A percentile compares a stretch with the other conserved stretches of the same genome.
These are phyloP conservation scores for Piper longum DNA, from an alignment of 164 flowering plant species.

Conservation along the genomic window DNA sequence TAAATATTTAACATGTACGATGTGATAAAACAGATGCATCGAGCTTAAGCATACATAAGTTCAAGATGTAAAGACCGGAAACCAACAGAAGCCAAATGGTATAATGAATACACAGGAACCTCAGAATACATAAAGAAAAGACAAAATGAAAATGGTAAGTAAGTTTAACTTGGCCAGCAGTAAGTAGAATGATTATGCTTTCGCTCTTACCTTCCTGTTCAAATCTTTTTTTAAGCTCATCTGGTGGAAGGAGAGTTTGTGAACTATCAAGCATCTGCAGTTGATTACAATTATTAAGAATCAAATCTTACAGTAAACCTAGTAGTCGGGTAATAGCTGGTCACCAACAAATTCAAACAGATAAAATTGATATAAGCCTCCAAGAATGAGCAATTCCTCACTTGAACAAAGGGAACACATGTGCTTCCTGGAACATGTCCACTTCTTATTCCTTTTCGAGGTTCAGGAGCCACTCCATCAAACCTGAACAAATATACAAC, in stretches of 20 bases:
- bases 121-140: too few species aligned
- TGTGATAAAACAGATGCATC: too few species aligned
- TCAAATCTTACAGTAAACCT: neutral
- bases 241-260: slow-evolving; percentile 61
- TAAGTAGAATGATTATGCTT: too few species aligned
- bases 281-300: neutral
- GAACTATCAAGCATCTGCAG: slow-evolving; percentile 79
- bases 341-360: neutral
- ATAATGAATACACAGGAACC: too few species aligned
- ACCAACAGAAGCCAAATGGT: too few species aligned
- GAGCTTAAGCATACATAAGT: too few species aligned
- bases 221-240: slow-evolving; percentile 64
- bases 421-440: slow-evolving; percentile 98
- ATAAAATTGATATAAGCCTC: neutral
- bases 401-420: slow-evolving; percentile 87
- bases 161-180: too few species aligned
- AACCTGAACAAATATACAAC: slow-evolving; percentile 33
- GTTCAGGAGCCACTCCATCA: slow-evolving; percentile 84
- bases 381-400: slow-evolving; percentile 8
- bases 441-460: slow-evolving; percentile 87
- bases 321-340: neutral
- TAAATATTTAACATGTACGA: too few species aligned
- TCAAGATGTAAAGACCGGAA: too few species aligned
- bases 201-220: slow-evolving; percentile 57
- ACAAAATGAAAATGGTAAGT: too few species aligned